phyloP scores from a whole-genome alignment of 2,329 filamentous ascomycete species.

The Fusarium neocosmosporiellum region DNA sequence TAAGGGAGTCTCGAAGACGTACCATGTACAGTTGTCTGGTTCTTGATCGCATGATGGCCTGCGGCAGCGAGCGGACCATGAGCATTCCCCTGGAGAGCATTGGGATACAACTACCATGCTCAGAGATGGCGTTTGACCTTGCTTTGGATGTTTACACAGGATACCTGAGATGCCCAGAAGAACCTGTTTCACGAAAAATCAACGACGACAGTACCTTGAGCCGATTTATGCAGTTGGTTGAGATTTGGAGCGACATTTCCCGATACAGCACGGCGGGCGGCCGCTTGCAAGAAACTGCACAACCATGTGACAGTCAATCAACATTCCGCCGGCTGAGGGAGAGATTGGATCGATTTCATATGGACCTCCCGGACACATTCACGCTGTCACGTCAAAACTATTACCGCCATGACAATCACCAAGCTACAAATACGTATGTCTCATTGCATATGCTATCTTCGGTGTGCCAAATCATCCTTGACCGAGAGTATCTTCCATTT shows the following conservation, averaged over 20 bases:
- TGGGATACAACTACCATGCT: slow-evolving; percentile 74
- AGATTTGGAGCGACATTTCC: slow-evolving; percentile 70
- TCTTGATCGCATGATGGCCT: slow-evolving; percentile 75
- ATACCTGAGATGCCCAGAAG: slow-evolving; percentile 51
- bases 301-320: slow-evolving; percentile 70
- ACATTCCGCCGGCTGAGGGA: slow-evolving; percentile 65
- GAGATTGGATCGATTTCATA: slow-evolving; percentile 55
- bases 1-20: slow-evolving; percentile 72
- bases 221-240: slow-evolving; percentile 67
- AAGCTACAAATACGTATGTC: slow-evolving; percentile 72
- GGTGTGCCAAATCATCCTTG: slow-evolving; percentile 70
- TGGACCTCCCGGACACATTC: slow-evolving; percentile 64
- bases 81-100: slow-evolving; percentile 70
- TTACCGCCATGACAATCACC: slow-evolving; percentile 72
- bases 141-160: slow-evolving; percentile 67
- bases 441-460: slow-evolving; percentile 74
- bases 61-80: slow-evolving; percentile 69
- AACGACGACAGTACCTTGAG: slow-evolving; percentile 61
- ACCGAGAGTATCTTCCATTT: slow-evolving; percentile 44
- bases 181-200: slow-evolving; percentile 35
- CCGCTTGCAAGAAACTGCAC: slow-evolving; percentile 60
- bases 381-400: slow-evolving; percentile 71
- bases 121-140: slow-evolving; percentile 72
- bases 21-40: slow-evolving; percentile 83
- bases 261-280: slow-evolving; percentile 65